These are phyloP conservation scores for Xylaria cubensis DNA, from an alignment of 495 filamentous ascomycete genomes.

Conservation along the genomic window DNA sequence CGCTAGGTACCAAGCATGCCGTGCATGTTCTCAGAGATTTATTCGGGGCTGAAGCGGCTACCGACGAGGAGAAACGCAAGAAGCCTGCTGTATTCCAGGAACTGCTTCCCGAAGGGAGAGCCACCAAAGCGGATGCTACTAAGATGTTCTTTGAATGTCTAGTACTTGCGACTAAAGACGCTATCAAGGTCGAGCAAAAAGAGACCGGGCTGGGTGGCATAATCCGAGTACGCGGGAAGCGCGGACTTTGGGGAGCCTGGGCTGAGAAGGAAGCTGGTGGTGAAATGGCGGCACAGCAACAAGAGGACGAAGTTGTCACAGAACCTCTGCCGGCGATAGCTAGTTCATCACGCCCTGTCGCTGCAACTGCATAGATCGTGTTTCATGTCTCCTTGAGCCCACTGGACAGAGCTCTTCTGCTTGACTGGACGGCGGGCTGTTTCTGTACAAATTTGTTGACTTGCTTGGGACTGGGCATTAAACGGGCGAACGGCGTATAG, in stretches of 20 bases:
- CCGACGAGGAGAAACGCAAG: conserved; percentile 68
- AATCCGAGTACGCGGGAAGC: conserved; percentile 83
- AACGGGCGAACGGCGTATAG: conserved; percentile 33
- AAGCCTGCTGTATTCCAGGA: conserved; percentile 91
- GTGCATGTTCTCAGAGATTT: conserved; percentile 92
- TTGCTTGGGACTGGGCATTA: conserved; percentile 37
- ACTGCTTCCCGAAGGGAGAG: conserved; percentile 78
- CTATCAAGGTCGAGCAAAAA: conserved; percentile 95
- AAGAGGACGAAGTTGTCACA: conserved; percentile 41
- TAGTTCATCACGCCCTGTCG: conserved; percentile 41
- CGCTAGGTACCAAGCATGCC: conserved; percentile 89
- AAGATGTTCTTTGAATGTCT: conserved; percentile 99
- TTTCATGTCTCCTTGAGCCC: conserved; percentile 10
- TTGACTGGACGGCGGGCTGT: conserved; percentile 34
- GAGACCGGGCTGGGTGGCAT: conserved; percentile 72
- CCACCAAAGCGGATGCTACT: conserved; percentile 85
- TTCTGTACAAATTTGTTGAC: conserved; percentile 45
- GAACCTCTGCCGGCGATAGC: conserved; percentile 43
- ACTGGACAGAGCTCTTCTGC: conserved; percentile 10
- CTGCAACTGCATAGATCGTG: conserved; percentile 39
- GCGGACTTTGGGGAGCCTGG: conserved; percentile 94
- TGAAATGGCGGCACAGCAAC: conserved; percentile 51
- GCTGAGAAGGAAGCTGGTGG: conserved; percentile 81
- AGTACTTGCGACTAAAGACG: conserved; percentile 96
- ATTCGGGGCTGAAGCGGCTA: conserved; percentile 71